Evolutionary conservation across 192 early-diverging fungal genomes (phyloP).

Genomic region (Phlyctochytrium planicorne): DNA sequence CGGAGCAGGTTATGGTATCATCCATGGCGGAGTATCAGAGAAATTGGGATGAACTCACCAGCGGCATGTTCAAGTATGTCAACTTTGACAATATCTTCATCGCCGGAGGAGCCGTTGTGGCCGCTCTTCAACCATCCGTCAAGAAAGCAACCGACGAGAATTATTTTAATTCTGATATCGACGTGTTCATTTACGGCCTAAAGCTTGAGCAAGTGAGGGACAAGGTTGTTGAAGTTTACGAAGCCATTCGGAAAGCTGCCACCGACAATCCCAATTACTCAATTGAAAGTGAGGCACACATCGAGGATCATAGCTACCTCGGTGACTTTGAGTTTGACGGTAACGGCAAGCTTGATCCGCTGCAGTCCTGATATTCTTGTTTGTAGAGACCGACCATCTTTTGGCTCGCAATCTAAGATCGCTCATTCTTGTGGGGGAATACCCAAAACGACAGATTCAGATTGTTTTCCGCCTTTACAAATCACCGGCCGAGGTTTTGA

Average conservation of each 20-base stretch:
- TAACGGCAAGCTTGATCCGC: too few species aligned
- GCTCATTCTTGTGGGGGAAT: too few species aligned
- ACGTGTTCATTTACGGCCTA: too few species aligned
- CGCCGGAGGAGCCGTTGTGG: slow-evolving; percentile 19
- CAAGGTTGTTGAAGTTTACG: background rate
- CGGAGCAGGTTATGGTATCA: too few species aligned
- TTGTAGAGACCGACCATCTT: background rate
- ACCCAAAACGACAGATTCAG: slow-evolving; percentile 31
- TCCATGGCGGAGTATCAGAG: too few species aligned
- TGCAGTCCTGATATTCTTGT: too few species aligned
- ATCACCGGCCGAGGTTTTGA: slow-evolving; percentile 30
- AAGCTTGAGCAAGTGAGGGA: background rate
- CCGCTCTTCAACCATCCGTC: slow-evolving; percentile 15
- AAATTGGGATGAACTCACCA: background rate
- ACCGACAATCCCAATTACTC: too few species aligned
- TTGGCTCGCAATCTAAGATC: background rate
- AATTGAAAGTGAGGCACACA: too few species aligned
- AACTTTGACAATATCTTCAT: slow-evolving; percentile 6
- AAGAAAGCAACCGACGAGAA: background rate
- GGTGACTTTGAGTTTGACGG: too few species aligned
- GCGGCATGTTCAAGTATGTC: background rate
- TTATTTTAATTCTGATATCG: slow-evolving; percentile 33
- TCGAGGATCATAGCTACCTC: too few species aligned
- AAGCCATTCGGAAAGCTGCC: background rate
- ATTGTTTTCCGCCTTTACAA: slow-evolving; percentile 29